Conservation (phyloP, 257 asterid genomes). For the Lycium ferocissimum region DNA sequence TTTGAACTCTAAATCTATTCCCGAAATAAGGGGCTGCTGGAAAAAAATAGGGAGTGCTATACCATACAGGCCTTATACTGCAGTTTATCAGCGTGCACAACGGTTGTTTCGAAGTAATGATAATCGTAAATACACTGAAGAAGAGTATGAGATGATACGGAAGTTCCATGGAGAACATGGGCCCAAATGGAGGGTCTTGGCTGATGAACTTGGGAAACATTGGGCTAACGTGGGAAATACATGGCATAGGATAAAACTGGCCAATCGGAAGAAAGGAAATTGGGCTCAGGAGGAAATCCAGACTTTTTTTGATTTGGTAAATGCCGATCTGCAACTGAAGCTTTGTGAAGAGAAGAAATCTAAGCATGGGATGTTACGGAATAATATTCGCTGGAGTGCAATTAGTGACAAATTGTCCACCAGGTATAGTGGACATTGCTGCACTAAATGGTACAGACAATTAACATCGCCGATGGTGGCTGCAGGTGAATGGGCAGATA, state of each 20-base stretch:
- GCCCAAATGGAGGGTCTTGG: slow-evolving; percentile 21
- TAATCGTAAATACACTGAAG: slow-evolving; percentile 3
- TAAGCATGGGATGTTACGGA: slow-evolving; percentile 26
- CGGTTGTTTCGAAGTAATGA: neutral
- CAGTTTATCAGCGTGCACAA: neutral
- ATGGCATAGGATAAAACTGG: slow-evolving; percentile 20
- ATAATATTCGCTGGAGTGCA: slow-evolving; percentile 24
- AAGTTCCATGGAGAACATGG: slow-evolving; percentile 29
- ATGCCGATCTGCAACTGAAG: slow-evolving; percentile 10
- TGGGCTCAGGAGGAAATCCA: slow-evolving; percentile 30
- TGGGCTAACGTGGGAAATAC: neutral
- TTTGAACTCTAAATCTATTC: neutral
- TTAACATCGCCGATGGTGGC: slow-evolving; percentile 31
- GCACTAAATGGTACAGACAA: slow-evolving; percentile 30
- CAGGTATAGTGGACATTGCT: neutral
- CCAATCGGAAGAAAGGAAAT: neutral
- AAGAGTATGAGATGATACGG: slow-evolving; percentile 18
- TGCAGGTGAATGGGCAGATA: neutral
- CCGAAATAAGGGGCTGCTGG: slow-evolving; percentile 25
- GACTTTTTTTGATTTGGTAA: slow-evolving; percentile 21
- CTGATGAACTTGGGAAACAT: slow-evolving; percentile 2
- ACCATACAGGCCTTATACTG: neutral
- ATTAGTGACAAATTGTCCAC: slow-evolving; percentile 30
- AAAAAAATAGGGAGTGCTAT: slow-evolving; percentile 19
- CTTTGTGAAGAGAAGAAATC: slow-evolving; percentile 28